Conservation (phyloP, 2,329 filamentous ascomycete species). For the Hypoxylon sp. region DNA sequence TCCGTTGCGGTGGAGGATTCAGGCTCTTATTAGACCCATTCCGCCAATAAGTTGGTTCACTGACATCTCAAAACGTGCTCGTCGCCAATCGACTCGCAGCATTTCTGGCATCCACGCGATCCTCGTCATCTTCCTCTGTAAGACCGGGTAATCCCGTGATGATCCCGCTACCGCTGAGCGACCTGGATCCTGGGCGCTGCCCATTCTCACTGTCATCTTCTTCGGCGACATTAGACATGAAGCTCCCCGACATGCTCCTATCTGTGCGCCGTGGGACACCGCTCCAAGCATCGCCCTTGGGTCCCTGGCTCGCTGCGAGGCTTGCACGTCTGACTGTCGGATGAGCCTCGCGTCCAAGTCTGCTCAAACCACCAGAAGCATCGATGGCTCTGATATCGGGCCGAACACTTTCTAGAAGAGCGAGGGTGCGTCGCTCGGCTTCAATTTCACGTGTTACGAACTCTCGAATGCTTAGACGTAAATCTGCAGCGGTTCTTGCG, state of each 20-base stretch:
- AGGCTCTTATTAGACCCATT: constrained; percentile 31
- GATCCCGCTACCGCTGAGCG: constrained; percentile 57
- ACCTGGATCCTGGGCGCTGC: constrained; percentile 56
- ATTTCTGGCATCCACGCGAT: constrained; percentile 94
- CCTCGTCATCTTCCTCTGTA: constrained; percentile 88
- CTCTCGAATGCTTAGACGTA: constrained; percentile 87
- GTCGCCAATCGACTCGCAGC: constrained; percentile 93
- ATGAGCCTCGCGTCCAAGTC: constrained; percentile 90
- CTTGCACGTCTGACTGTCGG: constrained; percentile 80
- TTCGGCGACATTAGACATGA: constrained; percentile 75
- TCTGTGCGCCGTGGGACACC: constrained; percentile 89
- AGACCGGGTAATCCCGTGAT: constrained; percentile 69
- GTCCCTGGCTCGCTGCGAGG: constrained; percentile 90
- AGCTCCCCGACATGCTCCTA: constrained; percentile 81
- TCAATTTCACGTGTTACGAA: constrained; percentile 97
- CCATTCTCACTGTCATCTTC: constrained; percentile 69
- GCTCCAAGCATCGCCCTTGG: constrained; percentile 98
- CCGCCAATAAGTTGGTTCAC: constrained; percentile 17
- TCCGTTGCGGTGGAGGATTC: constrained; percentile 34
- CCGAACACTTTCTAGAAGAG: constrained; percentile 92
- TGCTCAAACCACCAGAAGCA: constrained; percentile 87
- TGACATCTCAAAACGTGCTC: constrained; percentile 81
- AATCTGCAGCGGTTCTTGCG: constrained; percentile 84
- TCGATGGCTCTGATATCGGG: constrained; percentile 96
- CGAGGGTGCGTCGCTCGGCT: constrained; percentile 90